Percentiles rank a stretch among this genome's conserved stretches.
phyloP scores from a whole-genome alignment of 139 green algal species.

The Spirogloea muscicola region DNA sequence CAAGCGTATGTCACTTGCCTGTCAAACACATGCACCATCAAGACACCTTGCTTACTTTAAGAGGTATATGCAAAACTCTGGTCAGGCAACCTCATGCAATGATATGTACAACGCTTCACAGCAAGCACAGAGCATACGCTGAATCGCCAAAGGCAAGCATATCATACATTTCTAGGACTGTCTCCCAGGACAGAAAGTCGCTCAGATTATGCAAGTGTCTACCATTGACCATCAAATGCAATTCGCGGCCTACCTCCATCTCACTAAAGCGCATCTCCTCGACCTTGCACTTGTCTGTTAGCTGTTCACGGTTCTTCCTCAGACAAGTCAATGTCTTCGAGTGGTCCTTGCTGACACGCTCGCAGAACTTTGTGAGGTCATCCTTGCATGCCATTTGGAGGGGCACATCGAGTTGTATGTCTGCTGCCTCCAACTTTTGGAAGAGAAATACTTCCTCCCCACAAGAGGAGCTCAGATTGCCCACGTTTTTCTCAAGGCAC shows the following conservation, averaged over 20 bases:
- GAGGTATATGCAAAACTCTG: neutral
- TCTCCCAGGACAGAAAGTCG: neutral
- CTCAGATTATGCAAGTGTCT: neutral
- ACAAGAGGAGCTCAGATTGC: no score
- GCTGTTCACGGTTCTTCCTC: conserved; percentile 57
- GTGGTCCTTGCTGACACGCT: conserved; percentile 40
- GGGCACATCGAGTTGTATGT: neutral
- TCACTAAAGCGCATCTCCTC: conserved; percentile 60
- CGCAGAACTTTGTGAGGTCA: neutral
- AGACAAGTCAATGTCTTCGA: conserved; percentile 74
- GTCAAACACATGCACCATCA: neutral
- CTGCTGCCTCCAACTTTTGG: neutral
- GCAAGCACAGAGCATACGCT: neutral
- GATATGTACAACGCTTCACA: neutral
- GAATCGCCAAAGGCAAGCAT: neutral
- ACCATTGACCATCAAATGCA: neutral
- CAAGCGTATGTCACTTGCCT: conserved; percentile 12
- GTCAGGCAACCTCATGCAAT: neutral
- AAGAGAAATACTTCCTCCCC: no score
- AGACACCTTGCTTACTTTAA: neutral
- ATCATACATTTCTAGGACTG: neutral
- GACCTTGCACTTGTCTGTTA: conserved; percentile 59
- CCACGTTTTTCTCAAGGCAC: no score
- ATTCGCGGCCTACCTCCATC: conserved; percentile 3
- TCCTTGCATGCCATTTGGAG: conserved; percentile 11